phyloP scores from a whole-genome alignment of 2,329 filamentous ascomycete genomes.

The Cladosporium sp. region DNA sequence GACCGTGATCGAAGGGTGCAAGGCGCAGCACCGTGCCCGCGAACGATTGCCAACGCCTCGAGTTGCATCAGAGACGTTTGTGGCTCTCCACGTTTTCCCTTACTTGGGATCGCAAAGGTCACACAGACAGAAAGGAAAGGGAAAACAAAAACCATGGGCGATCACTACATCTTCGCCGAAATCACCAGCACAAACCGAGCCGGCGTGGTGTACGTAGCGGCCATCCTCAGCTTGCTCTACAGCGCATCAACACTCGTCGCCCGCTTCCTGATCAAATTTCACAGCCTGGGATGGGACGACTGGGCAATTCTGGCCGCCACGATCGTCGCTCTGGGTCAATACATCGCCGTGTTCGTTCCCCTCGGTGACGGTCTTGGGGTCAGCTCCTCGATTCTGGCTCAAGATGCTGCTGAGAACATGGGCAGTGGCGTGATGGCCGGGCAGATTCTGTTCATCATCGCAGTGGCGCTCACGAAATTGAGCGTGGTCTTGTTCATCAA shows the following conservation, averaged over 20 bases:
- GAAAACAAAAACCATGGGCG: too few relatives aligned
- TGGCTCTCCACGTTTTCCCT: neutral
- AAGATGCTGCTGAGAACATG: constrained; percentile 12
- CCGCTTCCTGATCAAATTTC: constrained; percentile 24
- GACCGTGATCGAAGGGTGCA: neutral
- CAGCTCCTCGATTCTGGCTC: constrained; percentile 17
- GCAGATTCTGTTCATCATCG: constrained; percentile 25
- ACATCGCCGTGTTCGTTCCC: constrained; percentile 20
- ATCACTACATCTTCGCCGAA: constrained; percentile 19
- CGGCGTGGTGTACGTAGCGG: constrained; percentile 27
- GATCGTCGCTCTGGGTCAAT: constrained; percentile 21
- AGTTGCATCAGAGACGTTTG: too few relatives aligned
- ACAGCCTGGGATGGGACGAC: constrained; percentile 27
- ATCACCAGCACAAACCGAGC: constrained; percentile 22
- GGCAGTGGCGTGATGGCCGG: constrained; percentile 23
- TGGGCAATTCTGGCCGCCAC: constrained; percentile 25
- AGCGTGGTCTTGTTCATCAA: constrained; percentile 30
- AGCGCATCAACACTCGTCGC: constrained; percentile 24
- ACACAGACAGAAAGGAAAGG: constrained; percentile 4
- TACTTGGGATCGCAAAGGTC: neutral
- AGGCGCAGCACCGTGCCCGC: neutral
- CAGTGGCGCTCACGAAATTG: constrained; percentile 25
- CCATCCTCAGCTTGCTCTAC: constrained; percentile 25
- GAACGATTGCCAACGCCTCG: too few relatives aligned
- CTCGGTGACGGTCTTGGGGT: constrained; percentile 20